Evolutionary conservation across 2,329 filamentous ascomycete genomes (phyloP), one percentile per base, ranked within the genome.

Genomic region (Grosmannia serpens): DNA sequence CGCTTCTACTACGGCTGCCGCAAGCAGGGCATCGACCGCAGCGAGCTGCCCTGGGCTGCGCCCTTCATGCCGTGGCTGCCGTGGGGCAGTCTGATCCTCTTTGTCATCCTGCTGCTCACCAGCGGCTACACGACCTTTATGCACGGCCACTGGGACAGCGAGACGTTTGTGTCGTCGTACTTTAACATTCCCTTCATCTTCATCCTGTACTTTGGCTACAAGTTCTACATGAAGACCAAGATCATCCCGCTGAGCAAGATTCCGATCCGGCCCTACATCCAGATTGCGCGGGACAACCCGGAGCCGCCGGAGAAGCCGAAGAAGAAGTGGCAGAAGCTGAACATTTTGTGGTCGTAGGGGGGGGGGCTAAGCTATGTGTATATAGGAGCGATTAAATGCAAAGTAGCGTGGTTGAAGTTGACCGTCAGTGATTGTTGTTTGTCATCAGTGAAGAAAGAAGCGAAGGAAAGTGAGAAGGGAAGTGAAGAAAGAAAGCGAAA

Each of bases 11-110:
- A 82, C 61, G 86, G 85, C 1, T 78, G 86, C 22, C 72, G 77
- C 11, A 78, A 77, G 8, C 83, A 90, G 65, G 85, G 85, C 6
- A 75, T 89, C 51, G 75, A 81, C 57, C 77, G 86, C 10, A 75
- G 83, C 58, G 55, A 55, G 64, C 71, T 90, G 20, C 85, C 85
- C 0, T 89, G 85, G 71, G 83, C 79, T 58, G 79, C 83, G 1
- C 78, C 77, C 13, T 74, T 81, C 59, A 86, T 90, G 71, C 87
- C 87, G 1, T 89, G 81, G 65, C 74, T 83, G 4, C 85, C 86
- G 1, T 91, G 71, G 53, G 81, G 84, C 58, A 78, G 84, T 1
- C 71, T 88, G 5, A 69, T 73, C 1, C 82, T 81, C 46, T 54
- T 62, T 22, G 11, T 65, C 31, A 65, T 68, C 17, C 57, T 70